These are phyloP conservation scores for Aspergillus ibericus DNA, from an alignment of 2,329 filamentous ascomycete species.

Conservation along the genomic window DNA sequence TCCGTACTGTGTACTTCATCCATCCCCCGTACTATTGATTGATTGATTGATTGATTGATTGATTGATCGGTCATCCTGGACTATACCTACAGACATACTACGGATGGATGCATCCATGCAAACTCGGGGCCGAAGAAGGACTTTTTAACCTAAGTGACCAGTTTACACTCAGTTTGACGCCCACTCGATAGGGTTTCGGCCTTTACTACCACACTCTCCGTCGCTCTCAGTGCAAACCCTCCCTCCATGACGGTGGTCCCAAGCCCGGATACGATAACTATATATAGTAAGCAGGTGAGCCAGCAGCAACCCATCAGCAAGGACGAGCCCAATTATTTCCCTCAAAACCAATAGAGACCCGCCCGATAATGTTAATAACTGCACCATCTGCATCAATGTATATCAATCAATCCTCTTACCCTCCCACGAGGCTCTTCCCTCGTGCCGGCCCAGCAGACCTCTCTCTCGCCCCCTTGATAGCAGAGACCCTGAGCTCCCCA, in stretches of 20 bases:
- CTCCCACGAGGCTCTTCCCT: neutral
- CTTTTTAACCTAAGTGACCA: neutral
- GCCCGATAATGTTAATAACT: neutral
- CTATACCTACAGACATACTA: neutral
- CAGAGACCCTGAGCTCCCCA: neutral
- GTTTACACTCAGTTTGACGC: neutral
- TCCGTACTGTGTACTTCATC: neutral
- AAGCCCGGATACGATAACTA: neutral
- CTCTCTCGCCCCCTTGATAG: neutral
- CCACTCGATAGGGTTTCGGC: neutral
- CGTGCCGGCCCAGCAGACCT: neutral
- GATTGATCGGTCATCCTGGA: neutral
- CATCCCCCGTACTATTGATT: neutral
- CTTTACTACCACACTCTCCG: neutral
- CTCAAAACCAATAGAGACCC: slow-evolving; percentile 1
- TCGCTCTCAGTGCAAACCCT: too few species aligned
- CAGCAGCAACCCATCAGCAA: slow-evolving; percentile 1
- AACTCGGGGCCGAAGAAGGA: neutral
- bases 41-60: neutral
- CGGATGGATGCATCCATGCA: neutral
- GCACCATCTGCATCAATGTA: neutral
- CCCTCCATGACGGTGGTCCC: neutral
- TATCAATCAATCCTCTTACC: neutral
- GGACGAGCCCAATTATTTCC: slow-evolving; percentile 4
- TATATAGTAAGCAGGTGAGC: neutral